Base-by-base conservation (phyloP, 306 rosid genomes). In the Inga oerstediana region DNA sequence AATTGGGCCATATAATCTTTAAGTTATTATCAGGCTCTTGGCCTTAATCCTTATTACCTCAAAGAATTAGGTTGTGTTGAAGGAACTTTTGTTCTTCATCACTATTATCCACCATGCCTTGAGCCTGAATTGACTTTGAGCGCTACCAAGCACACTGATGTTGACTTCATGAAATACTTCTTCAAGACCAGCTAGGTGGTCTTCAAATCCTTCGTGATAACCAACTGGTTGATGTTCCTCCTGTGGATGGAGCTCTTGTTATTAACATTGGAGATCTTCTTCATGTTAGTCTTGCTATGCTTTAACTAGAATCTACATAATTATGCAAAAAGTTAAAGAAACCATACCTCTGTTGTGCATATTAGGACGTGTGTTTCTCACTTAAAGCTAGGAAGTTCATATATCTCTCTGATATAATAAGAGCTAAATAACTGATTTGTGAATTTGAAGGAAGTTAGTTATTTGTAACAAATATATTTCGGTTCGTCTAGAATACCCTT, bases 151-250 rank as follows among this genome's bases (percentile, higher is more conserved):
- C 93, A 90, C 83, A 52, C 91, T 1, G 88, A 90, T 16, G 24
- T 17, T 49, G 69, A 70, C 82, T 88, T 88, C 75, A 61, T 88
- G 66, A 90, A 2, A 65, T 90, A 37, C 87, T 90, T 80, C 76
- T 88, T 8, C 90, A 90, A 85, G 90, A 90, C 52, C 88, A 88
- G 51, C 43, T 88, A 22, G 89, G 90, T 22, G 90, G 91, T 8
- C 91, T 86, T 72, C 90, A 90, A 80, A 70, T 88, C 67, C 85
- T 86, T 39, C 84, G 72, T 66, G 4, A 83, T 65, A 81, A 85
- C 61, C 75, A 83, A 3, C 88, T 89, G 91, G 49, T 90, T 65
- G 78, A 86, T 48, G 82, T 86, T 14, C 79, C 86, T 14, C 91
- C 86, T 0, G 12, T 72, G 1, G 84, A 83, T 30, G 87, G 89